A percentile compares a stretch with the other conserved stretches of the same genome.
These are phyloP conservation scores for Entrophospora sp. DNA, from an alignment of 192 early-diverging fungal species.

Conservation along the genomic window DNA sequence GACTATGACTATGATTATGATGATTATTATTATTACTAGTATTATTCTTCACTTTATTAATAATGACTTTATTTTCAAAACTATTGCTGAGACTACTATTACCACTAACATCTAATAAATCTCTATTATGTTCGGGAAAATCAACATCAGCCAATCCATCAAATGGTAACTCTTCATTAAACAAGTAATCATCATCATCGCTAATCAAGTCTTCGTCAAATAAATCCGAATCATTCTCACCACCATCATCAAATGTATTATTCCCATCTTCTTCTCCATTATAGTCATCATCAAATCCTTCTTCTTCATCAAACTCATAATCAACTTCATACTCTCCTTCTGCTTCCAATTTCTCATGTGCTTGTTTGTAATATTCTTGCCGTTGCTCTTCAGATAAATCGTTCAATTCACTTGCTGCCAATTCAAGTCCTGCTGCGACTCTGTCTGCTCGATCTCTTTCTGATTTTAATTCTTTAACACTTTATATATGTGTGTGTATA, in stretches of 20 bases:
- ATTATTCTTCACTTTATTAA: no score
- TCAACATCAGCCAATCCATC: constrained; percentile 20
- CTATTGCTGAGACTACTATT: neutral
- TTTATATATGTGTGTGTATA: neutral
- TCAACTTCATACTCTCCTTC: constrained; percentile 11
- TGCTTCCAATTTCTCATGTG: neutral
- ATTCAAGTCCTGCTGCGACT: constrained; percentile 14
- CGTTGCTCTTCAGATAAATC: constrained; percentile 6
- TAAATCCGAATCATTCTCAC: constrained; percentile 22
- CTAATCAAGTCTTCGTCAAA: constrained; percentile 29
- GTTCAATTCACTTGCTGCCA: neutral
- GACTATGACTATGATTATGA: no score
- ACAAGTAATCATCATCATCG: constrained; percentile 25
- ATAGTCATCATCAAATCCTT: constrained; percentile 15
- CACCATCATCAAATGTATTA: constrained; percentile 27
- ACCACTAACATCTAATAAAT: neutral
- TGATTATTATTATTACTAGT: no score
- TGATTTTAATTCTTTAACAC: constrained; percentile 39
- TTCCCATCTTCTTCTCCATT: constrained; percentile 23
- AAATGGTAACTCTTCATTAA: constrained; percentile 33
- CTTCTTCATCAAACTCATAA: neutral
- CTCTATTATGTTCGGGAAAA: neutral
- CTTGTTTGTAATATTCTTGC: constrained; percentile 8
- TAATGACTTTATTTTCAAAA: no score
- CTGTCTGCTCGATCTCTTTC: constrained; percentile 27